phyloP scores from a whole-genome alignment of 805 yeast species.

The Candida boidinii region DNA sequence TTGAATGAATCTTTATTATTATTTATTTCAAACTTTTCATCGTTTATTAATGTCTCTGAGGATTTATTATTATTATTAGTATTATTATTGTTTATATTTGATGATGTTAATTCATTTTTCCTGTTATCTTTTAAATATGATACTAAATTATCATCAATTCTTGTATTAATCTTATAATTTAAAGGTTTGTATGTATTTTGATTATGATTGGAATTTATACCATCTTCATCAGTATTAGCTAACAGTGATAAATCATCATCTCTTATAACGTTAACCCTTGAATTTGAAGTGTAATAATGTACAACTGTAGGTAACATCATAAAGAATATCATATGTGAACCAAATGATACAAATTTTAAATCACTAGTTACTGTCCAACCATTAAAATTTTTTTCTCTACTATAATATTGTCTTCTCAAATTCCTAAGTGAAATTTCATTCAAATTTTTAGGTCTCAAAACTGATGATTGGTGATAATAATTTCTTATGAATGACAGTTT shows the following conservation, averaged over 20 bases:
- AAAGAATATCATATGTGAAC: constrained; percentile 23
- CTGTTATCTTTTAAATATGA: not conserved
- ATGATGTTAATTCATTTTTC: not conserved
- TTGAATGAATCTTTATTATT: not conserved
- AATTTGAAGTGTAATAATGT: constrained; percentile 17
- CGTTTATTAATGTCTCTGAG: not conserved
- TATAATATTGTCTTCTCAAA: no score
- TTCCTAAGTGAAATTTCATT: not conserved
- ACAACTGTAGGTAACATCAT: constrained; percentile 20
- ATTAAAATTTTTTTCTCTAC: not conserved
- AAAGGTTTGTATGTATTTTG: not conserved
- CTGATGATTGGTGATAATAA: constrained; percentile 1
- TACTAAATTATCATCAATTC: no score
- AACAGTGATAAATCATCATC: constrained; percentile 18
- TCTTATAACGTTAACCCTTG: constrained; percentile 20
- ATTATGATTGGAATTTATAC: no score
- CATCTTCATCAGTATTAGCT: constrained; percentile 5
- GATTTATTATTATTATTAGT: not conserved
- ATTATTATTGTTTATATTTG: no score
- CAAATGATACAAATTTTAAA: constrained; percentile 20
- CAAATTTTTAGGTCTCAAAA: constrained; percentile 4
- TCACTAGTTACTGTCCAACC: constrained; percentile 21
- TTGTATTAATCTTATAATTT: not conserved
- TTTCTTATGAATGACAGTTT: constrained; percentile 6
- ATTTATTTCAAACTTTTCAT: not conserved